These are phyloP conservation scores for Syzygium grande DNA, from an alignment of 345 rosid genomes.

Conservation along the genomic window DNA sequence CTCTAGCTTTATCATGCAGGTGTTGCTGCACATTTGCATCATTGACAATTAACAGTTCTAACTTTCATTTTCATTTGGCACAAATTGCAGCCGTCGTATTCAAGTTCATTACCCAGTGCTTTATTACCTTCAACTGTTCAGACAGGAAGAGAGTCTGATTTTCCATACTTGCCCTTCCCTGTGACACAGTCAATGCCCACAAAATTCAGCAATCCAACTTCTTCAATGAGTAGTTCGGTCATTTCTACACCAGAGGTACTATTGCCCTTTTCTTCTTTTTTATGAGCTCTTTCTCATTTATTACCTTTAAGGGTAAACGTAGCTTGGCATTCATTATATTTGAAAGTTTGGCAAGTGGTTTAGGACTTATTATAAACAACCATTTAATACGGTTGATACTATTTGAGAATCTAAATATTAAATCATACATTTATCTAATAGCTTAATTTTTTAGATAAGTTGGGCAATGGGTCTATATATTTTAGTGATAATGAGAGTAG, in stretches of 20 bases:
- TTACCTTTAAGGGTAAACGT: not conserved
- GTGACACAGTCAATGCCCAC: constrained; percentile 59
- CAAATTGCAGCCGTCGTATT: constrained; percentile 48
- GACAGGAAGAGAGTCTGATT: constrained; percentile 71
- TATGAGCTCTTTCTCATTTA: not conserved
- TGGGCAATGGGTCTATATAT: not conserved
- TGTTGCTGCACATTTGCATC: not conserved
- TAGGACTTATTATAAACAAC: not conserved
- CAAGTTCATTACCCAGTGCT: constrained; percentile 64
- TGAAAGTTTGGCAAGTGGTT: not conserved
- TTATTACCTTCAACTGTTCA: constrained; percentile 69
- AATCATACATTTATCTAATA: not conserved
- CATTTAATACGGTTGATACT: not conserved
- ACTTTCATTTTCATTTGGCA: not conserved
- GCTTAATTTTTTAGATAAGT: not conserved
- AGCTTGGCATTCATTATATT: not conserved
- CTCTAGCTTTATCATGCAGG: not conserved
- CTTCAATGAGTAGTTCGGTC: constrained; percentile 63
- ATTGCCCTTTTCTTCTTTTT: not conserved
- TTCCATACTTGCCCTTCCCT: constrained; percentile 73
- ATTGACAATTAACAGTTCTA: not conserved
- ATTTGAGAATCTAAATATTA: not conserved
- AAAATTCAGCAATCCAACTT: constrained; percentile 50
- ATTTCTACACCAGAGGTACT: constrained; percentile 78
- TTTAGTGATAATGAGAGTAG: not conserved